Conservation (phyloP, 352 stramenopile genomes). For the Globisporangium spinosum region DNA sequence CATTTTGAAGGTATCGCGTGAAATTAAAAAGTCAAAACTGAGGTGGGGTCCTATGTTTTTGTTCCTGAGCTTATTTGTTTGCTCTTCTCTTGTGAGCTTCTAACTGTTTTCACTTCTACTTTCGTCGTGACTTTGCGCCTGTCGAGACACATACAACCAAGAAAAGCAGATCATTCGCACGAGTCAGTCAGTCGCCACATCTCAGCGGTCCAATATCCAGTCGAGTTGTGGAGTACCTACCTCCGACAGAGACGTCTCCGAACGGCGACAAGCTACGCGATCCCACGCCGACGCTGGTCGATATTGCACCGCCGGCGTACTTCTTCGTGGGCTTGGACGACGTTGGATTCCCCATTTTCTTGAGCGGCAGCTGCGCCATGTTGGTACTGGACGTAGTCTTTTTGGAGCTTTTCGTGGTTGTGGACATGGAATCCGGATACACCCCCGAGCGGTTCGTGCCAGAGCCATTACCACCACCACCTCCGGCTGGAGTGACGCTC, state of each 20-base stretch:
- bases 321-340: constrained; percentile 21
- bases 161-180: neutral
- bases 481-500: constrained; percentile 9
- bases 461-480: constrained; percentile 21
- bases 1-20: too few species aligned
- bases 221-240: neutral
- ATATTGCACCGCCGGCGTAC: constrained; percentile 7
- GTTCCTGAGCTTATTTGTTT: neutral
- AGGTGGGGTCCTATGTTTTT: constrained; percentile 1
- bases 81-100: neutral
- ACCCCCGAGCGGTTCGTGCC: constrained; percentile 30
- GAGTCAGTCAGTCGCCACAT: neutral
- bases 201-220: neutral
- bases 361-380: constrained; percentile 23
- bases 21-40: constrained; percentile 10
- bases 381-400: constrained; percentile 1
- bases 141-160: neutral
- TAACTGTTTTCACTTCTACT: constrained; percentile 16
- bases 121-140: constrained; percentile 28
- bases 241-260: constrained; percentile 6
- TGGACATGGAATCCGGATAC: constrained; percentile 23
- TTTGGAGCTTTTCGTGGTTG: constrained; percentile 2
- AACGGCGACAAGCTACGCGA: constrained; percentile 15
- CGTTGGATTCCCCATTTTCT: constrained; percentile 22
- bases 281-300: constrained; percentile 11